Evolutionary conservation across 371 early-diverging fungal genomes (phyloP).

Genomic region (Capillidium heterosporum): DNA sequence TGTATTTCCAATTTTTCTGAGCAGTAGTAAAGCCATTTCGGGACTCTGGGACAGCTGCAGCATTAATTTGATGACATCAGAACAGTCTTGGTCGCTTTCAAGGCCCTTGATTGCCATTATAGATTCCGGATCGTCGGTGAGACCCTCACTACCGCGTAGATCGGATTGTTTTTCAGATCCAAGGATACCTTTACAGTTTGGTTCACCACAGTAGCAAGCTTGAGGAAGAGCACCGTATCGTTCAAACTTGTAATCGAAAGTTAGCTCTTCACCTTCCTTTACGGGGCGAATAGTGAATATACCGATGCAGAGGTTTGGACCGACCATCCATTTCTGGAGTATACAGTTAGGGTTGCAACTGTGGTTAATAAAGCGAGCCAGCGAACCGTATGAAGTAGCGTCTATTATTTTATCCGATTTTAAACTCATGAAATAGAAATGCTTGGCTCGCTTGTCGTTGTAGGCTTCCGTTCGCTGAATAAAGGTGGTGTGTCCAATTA

Average conservation of each 20-base stretch:
- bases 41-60: slow-evolving; percentile 33
- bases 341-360: slow-evolving; percentile 82
- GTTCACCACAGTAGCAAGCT: slow-evolving; percentile 79
- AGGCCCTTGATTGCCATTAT: slow-evolving; percentile 17
- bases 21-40: slow-evolving; percentile 24
- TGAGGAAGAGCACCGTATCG: slow-evolving; percentile 75
- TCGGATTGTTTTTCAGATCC: slow-evolving; percentile 12
- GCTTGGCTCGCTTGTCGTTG: slow-evolving; percentile 53
- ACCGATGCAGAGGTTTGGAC: slow-evolving; percentile 55
- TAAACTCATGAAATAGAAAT: slow-evolving; percentile 94
- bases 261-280: slow-evolving; percentile 61
- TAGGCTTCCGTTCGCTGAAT: slow-evolving; percentile 64
- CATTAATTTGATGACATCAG: slow-evolving; percentile 44
- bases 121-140: slow-evolving; percentile 14
- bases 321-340: slow-evolving; percentile 75
- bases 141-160: slow-evolving; percentile 17
- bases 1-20: slow-evolving; percentile 14
- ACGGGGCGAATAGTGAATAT: slow-evolving; percentile 56
- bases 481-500: slow-evolving; percentile 60
- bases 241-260: slow-evolving; percentile 88
- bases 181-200: slow-evolving; percentile 36
- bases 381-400: slow-evolving; percentile 81
- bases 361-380: slow-evolving; percentile 87
- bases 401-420: slow-evolving; percentile 77
- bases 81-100: slow-evolving; percentile 31